Conservation (phyloP, 2,329 filamentous ascomycete genomes). For the Exophiala alcalophila region DNA sequence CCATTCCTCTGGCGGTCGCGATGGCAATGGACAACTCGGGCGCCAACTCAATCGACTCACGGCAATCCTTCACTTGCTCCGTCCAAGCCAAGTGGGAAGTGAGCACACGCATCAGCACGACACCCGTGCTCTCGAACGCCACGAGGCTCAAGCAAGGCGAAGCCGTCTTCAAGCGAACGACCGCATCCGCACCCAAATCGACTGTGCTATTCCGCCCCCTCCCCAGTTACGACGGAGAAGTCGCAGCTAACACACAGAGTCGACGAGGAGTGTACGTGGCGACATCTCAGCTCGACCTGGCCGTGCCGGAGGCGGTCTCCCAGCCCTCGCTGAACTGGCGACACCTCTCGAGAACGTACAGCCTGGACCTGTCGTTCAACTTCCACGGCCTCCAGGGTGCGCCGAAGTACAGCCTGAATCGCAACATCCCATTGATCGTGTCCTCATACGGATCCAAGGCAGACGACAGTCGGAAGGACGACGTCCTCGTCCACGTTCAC, state of each 20-base stretch:
- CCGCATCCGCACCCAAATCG: slow-evolving; percentile 16
- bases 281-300: slow-evolving; percentile 21
- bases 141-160: slow-evolving; percentile 5
- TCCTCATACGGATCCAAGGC: slow-evolving; percentile 3
- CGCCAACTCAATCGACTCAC: slow-evolving; percentile 6
- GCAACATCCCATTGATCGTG: slow-evolving; percentile 13
- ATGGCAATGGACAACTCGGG: slow-evolving; percentile 16
- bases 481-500: slow-evolving; percentile 4
- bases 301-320: slow-evolving; percentile 20
- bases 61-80: slow-evolving; percentile 23
- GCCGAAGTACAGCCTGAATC: slow-evolving; percentile 19
- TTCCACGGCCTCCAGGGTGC: slow-evolving; percentile 21
- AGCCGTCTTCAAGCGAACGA: slow-evolving; percentile 12
- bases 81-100: slow-evolving; percentile 21
- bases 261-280: slow-evolving; percentile 10
- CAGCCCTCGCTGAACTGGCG: slow-evolving; percentile 20
- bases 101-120: slow-evolving; percentile 15
- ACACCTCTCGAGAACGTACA: slow-evolving; percentile 18
- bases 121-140: background rate
- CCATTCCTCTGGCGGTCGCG: slow-evolving; percentile 16
- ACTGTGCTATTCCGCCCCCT: slow-evolving; percentile 22
- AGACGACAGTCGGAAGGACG: slow-evolving; percentile 9
- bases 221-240: slow-evolving; percentile 14
- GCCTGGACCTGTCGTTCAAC: slow-evolving; percentile 14
- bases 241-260: background rate